Percentiles rank a stretch among this genome's conserved stretches.
Evolutionary conservation across 1,284 basidiomycete genomes (phyloP).

Genomic region (Cutaneotrichosporon sp.): DNA sequence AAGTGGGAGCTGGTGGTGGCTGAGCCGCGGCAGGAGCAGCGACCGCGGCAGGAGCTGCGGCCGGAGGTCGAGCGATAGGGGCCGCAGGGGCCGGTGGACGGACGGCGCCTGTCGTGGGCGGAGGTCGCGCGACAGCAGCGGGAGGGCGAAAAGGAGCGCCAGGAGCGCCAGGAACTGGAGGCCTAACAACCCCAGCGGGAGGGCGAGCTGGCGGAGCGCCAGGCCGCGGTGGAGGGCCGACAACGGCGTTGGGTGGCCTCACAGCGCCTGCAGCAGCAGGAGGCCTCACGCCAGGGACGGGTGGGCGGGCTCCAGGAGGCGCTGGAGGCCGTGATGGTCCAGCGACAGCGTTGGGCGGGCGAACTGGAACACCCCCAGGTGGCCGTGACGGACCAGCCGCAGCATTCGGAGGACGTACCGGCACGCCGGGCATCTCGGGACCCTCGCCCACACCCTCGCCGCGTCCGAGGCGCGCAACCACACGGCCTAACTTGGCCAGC

Average conservation of each 20-base stretch:
- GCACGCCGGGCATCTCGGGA: constrained; percentile 18
- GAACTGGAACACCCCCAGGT: not conserved
- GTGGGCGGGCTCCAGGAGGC: not conserved
- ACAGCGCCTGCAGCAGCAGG: too few species aligned
- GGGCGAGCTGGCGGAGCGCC: not conserved
- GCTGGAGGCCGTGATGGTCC: constrained; percentile 1
- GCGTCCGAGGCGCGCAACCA: constrained; percentile 40
- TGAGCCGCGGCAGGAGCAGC: not conserved
- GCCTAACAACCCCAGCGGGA: not conserved
- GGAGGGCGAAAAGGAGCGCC: constrained; percentile 10
- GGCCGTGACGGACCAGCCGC: constrained; percentile 11
- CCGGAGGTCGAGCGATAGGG: not conserved
- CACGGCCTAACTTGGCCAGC: constrained; percentile 43
- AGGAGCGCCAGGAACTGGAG: not conserved
- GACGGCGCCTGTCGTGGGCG: not conserved
- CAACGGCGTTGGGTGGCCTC: not conserved
- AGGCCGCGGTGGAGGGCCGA: not conserved
- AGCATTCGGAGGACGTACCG: constrained; percentile 5
- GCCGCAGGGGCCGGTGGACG: not conserved
- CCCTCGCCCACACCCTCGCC: constrained; percentile 35
- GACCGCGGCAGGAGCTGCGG: not conserved
- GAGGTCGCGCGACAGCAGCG: not conserved
- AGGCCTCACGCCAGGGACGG: not conserved
- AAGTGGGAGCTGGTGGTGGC: not conserved
- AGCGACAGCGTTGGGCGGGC: not conserved